Percentiles rank a stretch among this genome's conserved stretches.
Conservation (phyloP, 2,329 filamentous ascomycete genomes). For the Peltaster fructicola region DNA sequence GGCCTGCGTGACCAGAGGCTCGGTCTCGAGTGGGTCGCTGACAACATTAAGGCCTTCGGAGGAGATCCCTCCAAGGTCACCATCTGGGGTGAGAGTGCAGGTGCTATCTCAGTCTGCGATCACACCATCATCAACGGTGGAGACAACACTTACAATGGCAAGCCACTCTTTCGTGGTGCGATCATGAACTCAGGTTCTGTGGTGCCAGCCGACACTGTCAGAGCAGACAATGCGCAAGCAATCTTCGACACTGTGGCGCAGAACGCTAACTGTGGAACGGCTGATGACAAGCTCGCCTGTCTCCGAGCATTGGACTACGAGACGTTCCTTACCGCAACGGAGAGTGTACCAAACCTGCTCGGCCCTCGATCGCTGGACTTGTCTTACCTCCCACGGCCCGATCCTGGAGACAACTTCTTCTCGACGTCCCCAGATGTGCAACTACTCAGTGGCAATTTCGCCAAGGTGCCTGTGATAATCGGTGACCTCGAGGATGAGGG, state of each 20-base stretch:
- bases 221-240: slow-evolving; percentile 46
- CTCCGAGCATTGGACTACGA: slow-evolving; percentile 30
- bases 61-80: slow-evolving; percentile 45
- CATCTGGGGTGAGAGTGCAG: slow-evolving; percentile 21
- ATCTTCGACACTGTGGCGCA: slow-evolving; percentile 31
- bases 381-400: slow-evolving; percentile 57
- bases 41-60: slow-evolving; percentile 43
- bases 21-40: slow-evolving; percentile 27
- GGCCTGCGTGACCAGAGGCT: slow-evolving; percentile 27
- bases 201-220: slow-evolving; percentile 34
- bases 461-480: slow-evolving; percentile 45
- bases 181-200: slow-evolving; percentile 63
- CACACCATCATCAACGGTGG: slow-evolving; percentile 62
- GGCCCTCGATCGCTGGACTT: slow-evolving; percentile 52
- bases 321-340: slow-evolving; percentile 42
- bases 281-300: slow-evolving; percentile 30
- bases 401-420: slow-evolving; percentile 38
- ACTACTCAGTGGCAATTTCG: slow-evolving; percentile 34
- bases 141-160: slow-evolving; percentile 55
- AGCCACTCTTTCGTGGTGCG: slow-evolving; percentile 53
- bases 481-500: slow-evolving; percentile 70
- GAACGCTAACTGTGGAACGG: slow-evolving; percentile 28
- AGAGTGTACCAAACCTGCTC: slow-evolving; percentile 51
- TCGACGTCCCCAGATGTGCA: slow-evolving; percentile 46
- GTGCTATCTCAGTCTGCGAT: slow-evolving; percentile 52